A percentile compares a stretch with the other conserved stretches of the same genome.
Evolutionary conservation across 495 filamentous ascomycete genomes (phyloP).

Genomic region (Amphirosellinia nigrospora): DNA sequence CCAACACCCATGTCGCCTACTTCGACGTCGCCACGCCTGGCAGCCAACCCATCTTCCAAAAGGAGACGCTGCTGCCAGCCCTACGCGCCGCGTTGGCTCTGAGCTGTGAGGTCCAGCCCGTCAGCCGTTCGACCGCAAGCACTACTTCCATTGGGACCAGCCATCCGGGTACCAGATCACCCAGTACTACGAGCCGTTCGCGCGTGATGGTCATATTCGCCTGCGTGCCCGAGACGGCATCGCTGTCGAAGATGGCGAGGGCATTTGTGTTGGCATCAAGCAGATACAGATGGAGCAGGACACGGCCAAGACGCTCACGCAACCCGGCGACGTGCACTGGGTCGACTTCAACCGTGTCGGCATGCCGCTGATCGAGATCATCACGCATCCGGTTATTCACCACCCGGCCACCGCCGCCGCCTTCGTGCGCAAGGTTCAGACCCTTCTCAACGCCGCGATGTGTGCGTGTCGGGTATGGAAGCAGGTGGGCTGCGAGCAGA

Average conservation of each 20-base stretch:
- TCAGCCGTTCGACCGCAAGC: conserved; percentile 92
- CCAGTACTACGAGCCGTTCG: conserved; percentile 91
- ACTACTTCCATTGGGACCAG: conserved; percentile 99
- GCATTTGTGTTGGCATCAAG: conserved; percentile 77
- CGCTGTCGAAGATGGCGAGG: conserved; percentile 68
- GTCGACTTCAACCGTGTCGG: conserved; percentile 95
- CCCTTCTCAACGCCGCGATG: conserved; percentile 76
- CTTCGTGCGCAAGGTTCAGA: conserved; percentile 86
- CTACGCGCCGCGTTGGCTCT: conserved; percentile 87
- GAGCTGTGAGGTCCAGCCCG: conserved; percentile 73
- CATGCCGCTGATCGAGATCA: conserved; percentile 91
- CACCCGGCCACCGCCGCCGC: conserved; percentile 83
- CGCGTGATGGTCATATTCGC: conserved; percentile 72
- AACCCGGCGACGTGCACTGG: conserved; percentile 72
- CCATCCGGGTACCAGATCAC: conserved; percentile 97
- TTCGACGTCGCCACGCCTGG: conserved; percentile 93
- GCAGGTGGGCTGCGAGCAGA: conserved; percentile 88
- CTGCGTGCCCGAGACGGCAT: conserved; percentile 82
- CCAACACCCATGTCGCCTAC: conserved; percentile 84
- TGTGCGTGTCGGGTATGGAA: conserved; percentile 91
- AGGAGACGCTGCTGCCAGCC: conserved; percentile 82
- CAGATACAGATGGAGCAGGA: conserved; percentile 98
- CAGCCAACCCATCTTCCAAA: conserved; percentile 85
- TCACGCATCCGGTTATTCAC: conserved; percentile 87
- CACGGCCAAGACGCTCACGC: conserved; percentile 89